Evolutionary conservation across 139 green algal species (phyloP), one percentile per base, ranked within the genome.

Genomic region (Bryopsis sp.): DNA sequence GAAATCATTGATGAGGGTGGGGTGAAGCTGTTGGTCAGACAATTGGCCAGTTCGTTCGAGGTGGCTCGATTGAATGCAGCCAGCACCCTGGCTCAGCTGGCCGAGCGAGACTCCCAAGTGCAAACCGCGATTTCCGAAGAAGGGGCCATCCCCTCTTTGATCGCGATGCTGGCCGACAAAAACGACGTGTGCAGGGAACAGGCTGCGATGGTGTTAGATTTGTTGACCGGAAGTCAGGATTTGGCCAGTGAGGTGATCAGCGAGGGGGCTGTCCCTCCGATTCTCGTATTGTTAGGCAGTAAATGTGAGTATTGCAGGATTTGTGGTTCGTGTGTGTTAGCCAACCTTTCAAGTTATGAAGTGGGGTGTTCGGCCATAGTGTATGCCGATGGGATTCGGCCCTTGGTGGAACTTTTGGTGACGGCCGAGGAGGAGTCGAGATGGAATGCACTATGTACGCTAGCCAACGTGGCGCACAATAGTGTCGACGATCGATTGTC

Each of bases 151-250:
- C 28, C 7, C 15, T 3, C 26, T 6, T 26, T 65, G 22, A 33
- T 65, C 29, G 8, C 31, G 26, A 46, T 65, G 58, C 58, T 65
- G 7, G 29, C 8, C 26, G 58, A 65, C 28, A 46, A 11, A 7
- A 65, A 65, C 24, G 58, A 65, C 24, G 29, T 65, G 8, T 65
- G 58, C 24, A 7, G 58, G 43, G 58, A 65, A 65, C 58, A 39
- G n/a, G 58, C 58, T n/a, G 58, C 58, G 6, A 28, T 65, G 39
- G 58, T 65, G 28, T 26, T 65, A 33, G 31, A 65, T 22, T 47
- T 65, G 19, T 26, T 65, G 6, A 65, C 32, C 58, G 43, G 43
- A 43, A 65, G 28, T 33, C 22, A 39, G 43, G 31, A 65, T 5
- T 26, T 11, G 32, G 39, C 8, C n/a, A 15, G 26, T 22, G 24